Conservation (phyloP, 2,329 filamentous ascomycete species). For the Hypomyces rosellus region DNA sequence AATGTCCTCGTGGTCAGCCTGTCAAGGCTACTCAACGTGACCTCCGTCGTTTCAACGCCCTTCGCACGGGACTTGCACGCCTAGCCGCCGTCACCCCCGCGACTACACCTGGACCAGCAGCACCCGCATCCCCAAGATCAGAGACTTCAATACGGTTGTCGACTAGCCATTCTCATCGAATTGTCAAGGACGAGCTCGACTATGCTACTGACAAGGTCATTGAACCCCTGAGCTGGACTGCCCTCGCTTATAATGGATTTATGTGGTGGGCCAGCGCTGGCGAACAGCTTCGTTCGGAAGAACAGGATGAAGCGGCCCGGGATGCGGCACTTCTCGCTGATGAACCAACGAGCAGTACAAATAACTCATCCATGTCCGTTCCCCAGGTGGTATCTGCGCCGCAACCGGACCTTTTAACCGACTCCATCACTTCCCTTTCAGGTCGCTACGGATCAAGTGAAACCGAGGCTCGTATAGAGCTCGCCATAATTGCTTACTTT, state of each 20-base stretch:
- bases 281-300: constrained; percentile 58
- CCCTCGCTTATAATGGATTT: constrained; percentile 73
- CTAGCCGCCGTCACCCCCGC: constrained; percentile 25
- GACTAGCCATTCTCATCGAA: constrained; percentile 19
- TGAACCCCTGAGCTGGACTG: constrained; percentile 62
- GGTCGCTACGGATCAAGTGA: constrained; percentile 29
- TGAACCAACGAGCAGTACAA: constrained; percentile 29
- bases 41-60: constrained; percentile 67
- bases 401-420: constrained; percentile 29
- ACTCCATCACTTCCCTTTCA: constrained; percentile 41
- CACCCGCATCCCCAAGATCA: constrained; percentile 23
- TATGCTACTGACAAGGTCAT: constrained; percentile 50
- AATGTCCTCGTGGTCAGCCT: constrained; percentile 54
- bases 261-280: constrained; percentile 89
- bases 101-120: constrained; percentile 19
- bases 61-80: constrained; percentile 57
- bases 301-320: constrained; percentile 50
- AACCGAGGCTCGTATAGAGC: constrained; percentile 50
- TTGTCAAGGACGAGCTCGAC: constrained; percentile 33
- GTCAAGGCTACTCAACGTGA: constrained; percentile 89
- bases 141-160: constrained; percentile 23
- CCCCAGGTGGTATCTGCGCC: constrained; percentile 24
- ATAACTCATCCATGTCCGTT: constrained; percentile 24
- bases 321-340: constrained; percentile 53
- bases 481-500: constrained; percentile 74